Evolutionary conservation across 441 rosid genomes (phyloP), one percentile per base, ranked within the genome.

Genomic region (Hypseocharis bilobata): DNA sequence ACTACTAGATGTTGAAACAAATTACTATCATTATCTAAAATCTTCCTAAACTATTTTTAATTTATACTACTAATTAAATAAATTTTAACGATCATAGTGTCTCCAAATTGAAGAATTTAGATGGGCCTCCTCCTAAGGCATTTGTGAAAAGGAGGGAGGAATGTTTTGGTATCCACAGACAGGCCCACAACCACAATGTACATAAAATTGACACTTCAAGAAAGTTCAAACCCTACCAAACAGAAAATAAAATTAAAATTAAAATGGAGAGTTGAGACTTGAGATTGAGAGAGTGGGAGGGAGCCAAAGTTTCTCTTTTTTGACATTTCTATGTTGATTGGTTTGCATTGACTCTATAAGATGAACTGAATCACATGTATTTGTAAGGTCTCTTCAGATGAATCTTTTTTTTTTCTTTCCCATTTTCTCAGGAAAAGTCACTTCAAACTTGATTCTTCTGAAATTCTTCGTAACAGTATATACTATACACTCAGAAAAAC

Each of bases 261-360:
- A 34, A 34, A 0, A 6, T 34, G 6, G 40, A 34, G 40, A 34
- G 40, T 34, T 34, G 11, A 34, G 10, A 13, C 10, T 34, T 34
- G 40, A n/a, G n/a, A n/a, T n/a, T n/a, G n/a, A n/a, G n/a, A n/a
- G n/a, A n/a, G n/a, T 34, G 20, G 65, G 76, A 67, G 81, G 82
- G 64, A 68, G 76, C 74, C 78, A 72, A 63, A 76, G 52, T 55
- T 28, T 6, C 0, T 34, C 65, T 70, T 47, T 70, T 68, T 70
- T 68, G 64, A 60, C 68, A 65, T 58, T 70, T 57, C 36, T 26
- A 27, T 45, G 45, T 28, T 62, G 49, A 58, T 58, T 19, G 63
- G 67, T 8, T 70, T 77, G 75, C 78, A 80, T 82, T 80, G 82
- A 74, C 84, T 76, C 83, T 68, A 77, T 76, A 77, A 71, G 62